phyloP scores from a whole-genome alignment of 2,329 filamentous ascomycete species.

The Sporothrix dimorphospora region DNA sequence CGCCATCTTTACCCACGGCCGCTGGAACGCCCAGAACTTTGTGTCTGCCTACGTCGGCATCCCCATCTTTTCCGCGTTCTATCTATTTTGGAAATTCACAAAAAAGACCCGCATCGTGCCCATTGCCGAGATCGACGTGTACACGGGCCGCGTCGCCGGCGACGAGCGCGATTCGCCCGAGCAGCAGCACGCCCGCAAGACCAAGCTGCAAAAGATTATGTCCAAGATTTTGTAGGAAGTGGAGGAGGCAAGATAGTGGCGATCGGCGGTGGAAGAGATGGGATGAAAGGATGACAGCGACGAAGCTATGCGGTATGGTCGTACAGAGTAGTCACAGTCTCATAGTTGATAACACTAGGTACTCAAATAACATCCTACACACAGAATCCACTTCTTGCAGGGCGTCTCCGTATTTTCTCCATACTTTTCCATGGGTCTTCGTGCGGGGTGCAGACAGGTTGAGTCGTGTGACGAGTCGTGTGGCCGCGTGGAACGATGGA shows the following conservation, averaged over 20 bases:
- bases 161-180: not conserved
- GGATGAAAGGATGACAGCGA: not conserved
- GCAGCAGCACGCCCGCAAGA: not conserved
- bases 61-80: not conserved
- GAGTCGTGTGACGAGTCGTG: not conserved
- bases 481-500: not conserved
- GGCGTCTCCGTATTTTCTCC: slow-evolving; percentile 1
- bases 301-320: not conserved
- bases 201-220: not conserved
- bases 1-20: slow-evolving; percentile 66
- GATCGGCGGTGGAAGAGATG: no score
- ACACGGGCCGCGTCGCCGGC: not conserved
- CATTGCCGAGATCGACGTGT: slow-evolving; percentile 3
- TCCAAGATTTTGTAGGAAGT: not conserved
- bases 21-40: slow-evolving; percentile 38
- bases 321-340: not conserved
- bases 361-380: not conserved
- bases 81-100: not conserved
- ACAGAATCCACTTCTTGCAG: not conserved
- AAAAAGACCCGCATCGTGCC: slow-evolving; percentile 6
- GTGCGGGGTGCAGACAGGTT: not conserved
- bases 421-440: not conserved
- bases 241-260: not conserved
- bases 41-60: slow-evolving; percentile 46
- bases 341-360: not conserved